phyloP scores from a whole-genome alignment of 1,139 yeast species.

The Lodderomyces pseudojiufengensis region DNA sequence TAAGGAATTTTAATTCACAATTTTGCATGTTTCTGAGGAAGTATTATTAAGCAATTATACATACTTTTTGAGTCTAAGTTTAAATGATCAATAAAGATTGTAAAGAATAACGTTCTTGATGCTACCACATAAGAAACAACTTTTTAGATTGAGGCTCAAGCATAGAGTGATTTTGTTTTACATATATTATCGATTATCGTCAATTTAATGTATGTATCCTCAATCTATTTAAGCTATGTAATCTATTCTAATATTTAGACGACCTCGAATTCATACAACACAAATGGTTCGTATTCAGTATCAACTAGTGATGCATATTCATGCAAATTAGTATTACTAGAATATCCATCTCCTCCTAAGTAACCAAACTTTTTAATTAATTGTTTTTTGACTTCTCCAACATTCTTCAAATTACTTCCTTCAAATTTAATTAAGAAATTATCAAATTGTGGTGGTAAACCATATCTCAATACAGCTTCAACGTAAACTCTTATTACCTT shows the following conservation, averaged over 20 bases:
- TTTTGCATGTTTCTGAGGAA: too few species aligned
- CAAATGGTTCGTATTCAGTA: conserved; percentile 94
- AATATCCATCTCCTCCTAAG: conserved; percentile 86
- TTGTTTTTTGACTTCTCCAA: conserved; percentile 62
- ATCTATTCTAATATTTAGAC: conserved; percentile 17
- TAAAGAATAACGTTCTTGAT: too few species aligned
- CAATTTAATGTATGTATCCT: too few species aligned
- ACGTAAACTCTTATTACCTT: conserved; percentile 58
- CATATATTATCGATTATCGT: too few species aligned
- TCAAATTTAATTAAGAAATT: conserved; percentile 53
- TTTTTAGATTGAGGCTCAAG: too few species aligned
- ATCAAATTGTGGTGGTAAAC: conserved; percentile 89
- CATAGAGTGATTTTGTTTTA: too few species aligned
- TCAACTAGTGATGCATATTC: conserved; percentile 92
- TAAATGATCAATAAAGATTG: too few species aligned
- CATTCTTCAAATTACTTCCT: conserved; percentile 33
- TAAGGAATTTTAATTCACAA: too few species aligned
- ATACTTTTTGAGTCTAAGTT: too few species aligned
- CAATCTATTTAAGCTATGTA: neutral
- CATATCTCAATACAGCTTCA: conserved; percentile 82
- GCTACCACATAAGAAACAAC: too few species aligned
- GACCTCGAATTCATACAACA: conserved; percentile 57
- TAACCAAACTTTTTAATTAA: conserved; percentile 76
- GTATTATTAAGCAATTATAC: too few species aligned
- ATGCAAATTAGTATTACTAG: conserved; percentile 59